Conservation (phyloP, 768 basidiomycete species). For the Kwoniella sp. region DNA sequence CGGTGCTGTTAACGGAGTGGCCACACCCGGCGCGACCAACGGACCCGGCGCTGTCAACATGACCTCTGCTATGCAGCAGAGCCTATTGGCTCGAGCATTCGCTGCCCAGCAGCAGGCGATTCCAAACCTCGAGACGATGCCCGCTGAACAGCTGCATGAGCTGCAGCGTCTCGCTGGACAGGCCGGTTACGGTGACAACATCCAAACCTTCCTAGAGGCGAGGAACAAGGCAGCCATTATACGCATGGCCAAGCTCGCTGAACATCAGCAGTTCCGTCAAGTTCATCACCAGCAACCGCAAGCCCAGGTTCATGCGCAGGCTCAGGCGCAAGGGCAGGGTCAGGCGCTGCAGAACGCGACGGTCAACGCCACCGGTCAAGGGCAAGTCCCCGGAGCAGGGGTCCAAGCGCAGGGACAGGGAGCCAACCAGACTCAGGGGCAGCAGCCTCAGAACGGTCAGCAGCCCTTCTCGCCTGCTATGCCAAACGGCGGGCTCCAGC, state of each 20-base stretch:
- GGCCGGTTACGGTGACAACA: constrained; percentile 18
- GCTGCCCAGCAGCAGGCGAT: constrained; percentile 3
- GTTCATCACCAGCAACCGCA: constrained; percentile 9
- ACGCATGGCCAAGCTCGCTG: constrained; percentile 13
- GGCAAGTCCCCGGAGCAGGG: too few species aligned
- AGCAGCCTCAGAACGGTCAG: neutral
- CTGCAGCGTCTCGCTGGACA: constrained; percentile 7
- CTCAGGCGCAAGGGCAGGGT: constrained; percentile 1
- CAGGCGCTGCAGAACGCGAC: too few species aligned
- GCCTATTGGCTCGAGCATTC: constrained; percentile 13
- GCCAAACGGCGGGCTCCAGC: constrained; percentile 28
- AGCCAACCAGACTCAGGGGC: neutral
- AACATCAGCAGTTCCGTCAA: constrained; percentile 20
- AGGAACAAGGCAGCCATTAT: constrained; percentile 15
- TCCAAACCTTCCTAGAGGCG: constrained; percentile 19
- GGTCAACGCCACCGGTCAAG: too few species aligned
- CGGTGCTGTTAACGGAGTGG: neutral
- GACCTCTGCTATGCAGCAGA: constrained; percentile 15
- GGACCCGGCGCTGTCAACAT: constrained; percentile 1
- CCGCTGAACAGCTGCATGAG: constrained; percentile 10
- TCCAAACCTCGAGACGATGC: constrained; percentile 8
- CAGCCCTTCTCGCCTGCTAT: constrained; percentile 8
- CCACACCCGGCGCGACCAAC: neutral
- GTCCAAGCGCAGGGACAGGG: constrained; percentile 8
- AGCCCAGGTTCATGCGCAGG: constrained; percentile 2